Percentiles rank a stretch among this genome's conserved stretches.
phyloP scores from a whole-genome alignment of 202 grass and related monocot genomes.

The Alloteropsis angusta region DNA sequence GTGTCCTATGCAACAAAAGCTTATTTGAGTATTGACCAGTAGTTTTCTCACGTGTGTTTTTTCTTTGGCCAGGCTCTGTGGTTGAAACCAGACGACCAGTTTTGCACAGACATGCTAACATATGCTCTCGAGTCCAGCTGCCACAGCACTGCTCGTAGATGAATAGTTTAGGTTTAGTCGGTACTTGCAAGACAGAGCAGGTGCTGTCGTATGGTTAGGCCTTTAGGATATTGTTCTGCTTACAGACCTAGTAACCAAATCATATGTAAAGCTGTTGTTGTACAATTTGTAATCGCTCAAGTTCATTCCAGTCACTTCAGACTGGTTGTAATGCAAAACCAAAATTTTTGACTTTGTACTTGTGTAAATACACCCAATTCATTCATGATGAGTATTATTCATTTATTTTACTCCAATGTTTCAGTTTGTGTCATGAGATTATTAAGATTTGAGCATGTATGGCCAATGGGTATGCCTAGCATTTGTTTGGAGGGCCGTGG shows the following conservation, averaged over 20 bases:
- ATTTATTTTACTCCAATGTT: background rate
- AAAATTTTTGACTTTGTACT: background rate
- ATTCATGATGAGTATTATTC: background rate
- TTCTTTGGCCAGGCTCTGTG: conserved; percentile 61
- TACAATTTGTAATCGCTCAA: conserved; percentile 29
- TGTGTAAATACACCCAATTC: background rate
- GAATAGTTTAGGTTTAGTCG: conserved; percentile 21
- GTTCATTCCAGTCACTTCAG: background rate
- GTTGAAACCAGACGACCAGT: conserved; percentile 87
- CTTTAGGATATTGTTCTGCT: background rate
- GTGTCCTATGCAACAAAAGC: background rate
- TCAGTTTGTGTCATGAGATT: background rate
- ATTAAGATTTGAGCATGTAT: background rate
- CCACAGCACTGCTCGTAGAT: conserved; percentile 24
- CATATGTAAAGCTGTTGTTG: conserved; percentile 35
- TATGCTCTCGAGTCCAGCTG: conserved; percentile 51
- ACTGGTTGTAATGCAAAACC: background rate
- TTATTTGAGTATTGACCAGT: background rate
- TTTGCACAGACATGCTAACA: conserved; percentile 94
- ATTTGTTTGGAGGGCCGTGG: background rate
- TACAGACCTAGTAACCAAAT: background rate
- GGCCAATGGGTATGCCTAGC: background rate
- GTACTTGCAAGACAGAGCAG: background rate
- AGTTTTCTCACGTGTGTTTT: conserved; percentile 7
- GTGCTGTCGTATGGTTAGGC: conserved; percentile 18